Base-by-base conservation (phyloP, 768 basidiomycete species). In the Strobilomyces dryophilus region DNA sequence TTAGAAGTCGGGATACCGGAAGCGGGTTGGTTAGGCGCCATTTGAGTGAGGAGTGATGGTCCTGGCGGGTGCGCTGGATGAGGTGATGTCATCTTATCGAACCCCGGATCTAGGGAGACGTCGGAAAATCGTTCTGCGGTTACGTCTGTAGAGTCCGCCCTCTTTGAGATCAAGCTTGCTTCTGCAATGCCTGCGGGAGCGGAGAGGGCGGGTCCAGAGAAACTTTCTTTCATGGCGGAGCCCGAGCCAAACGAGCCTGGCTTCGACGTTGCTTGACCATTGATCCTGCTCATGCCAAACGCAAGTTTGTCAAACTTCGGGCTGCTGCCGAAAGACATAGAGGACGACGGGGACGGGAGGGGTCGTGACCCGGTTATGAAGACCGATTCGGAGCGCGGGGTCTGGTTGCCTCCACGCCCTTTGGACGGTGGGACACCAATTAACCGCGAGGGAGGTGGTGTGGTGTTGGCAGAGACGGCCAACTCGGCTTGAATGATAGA, bases 351-450 rank as follows among this genome's bases (percentile, higher is more conserved):
- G 3, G 89, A 91, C 0, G 95, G 95, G 6, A 99, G 78, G 0
- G 95, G 95, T 65, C 94, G 95, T 0, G 89, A 92, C 27, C 89
- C 92, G 5, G 92, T 95, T 69, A 98, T 95, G 75, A 89, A 84
- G 45, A 87, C 75, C 8, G 76, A 78, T 62, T 97, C 93, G 14
- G 80, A 77, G 14, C 94, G 79, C 1, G 95, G 95, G 0, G 95
- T 98, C 71, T 98, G 95, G 68, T 97, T 95, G 1, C 95, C 95
- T 7, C 95, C 93, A 36, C 95, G 80, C 8, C 95, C 95, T 59
- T 92, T 92, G 35, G 86, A 87, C 0, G 90, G 91, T 0, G 95
- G 95, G 0, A 99, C 95, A 44, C 95, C 95, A 48, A 95, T 86
- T 43, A 99, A 79, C 55, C 86, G 87, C 1, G 83, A 81, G 29